Base-by-base conservation (phyloP, 208 protist species). In the Tritrichomonas foetus region DNA sequence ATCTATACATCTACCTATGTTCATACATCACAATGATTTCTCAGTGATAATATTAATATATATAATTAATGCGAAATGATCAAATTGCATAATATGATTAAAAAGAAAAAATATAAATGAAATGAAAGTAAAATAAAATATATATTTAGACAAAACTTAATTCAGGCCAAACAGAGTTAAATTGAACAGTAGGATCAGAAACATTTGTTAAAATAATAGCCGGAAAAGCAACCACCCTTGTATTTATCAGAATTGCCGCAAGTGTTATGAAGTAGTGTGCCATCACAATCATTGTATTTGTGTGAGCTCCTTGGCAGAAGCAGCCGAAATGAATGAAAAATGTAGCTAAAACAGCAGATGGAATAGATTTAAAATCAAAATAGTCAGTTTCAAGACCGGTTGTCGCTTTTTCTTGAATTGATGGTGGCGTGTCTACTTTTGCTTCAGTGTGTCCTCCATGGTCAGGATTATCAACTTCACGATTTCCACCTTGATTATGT, bases 321-420 rank as follows among this genome's bases (percentile, higher is more conserved):
- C 74, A 84, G 49, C 41, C 74, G 20, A 84, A 84, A n/a, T 84
- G 74, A 44, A 84, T 84, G 74, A 84, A 84, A 53, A 84, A 84
- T 53, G 74, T 84, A 33, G 74, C 74, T 11, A n/a, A 9, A 53
- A 84, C 11, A 3, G 44, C 36, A 84, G 36, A 49, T n/a, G 74
- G 74, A 11, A 84, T 20, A 33, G 74, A 84, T 53, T 84, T 84
- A 22, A 53, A 84, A 22, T 84, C 74, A n/a, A 84, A 84, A n/a
- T 84, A 84, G 44, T 84, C 74, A 16, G 25, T n/a, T 53, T 53
- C 44, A n/a, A 3, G 1, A 53, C 74, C 74, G 1, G 74, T 53
- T 53, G 74, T 84, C n/a, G 74, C 74, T 53, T 44, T 84, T 84
- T 84, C 74, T 49, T 33, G 27, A 33, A 84, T 84, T 84, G 36